Evolutionary conservation across 1,284 basidiomycete species (phyloP).

Genomic region (Microbotryum intermedium): DNA sequence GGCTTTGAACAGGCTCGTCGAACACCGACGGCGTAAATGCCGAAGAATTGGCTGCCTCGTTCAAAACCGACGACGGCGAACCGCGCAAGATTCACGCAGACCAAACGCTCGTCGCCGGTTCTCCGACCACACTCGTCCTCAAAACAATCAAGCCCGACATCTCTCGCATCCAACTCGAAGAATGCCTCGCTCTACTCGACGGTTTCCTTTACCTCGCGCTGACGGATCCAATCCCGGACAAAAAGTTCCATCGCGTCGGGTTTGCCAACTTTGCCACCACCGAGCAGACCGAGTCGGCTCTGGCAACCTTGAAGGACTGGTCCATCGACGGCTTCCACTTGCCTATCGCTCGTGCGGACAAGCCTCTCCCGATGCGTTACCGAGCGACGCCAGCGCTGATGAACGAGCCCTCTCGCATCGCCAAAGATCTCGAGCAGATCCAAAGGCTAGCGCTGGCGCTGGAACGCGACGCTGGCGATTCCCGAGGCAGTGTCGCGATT

Average conservation of each 20-base stretch:
- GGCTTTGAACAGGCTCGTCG: background rate
- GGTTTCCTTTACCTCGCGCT: constrained; percentile 64
- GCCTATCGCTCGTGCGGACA: constrained; percentile 72
- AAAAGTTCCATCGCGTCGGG: constrained; percentile 81
- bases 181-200: constrained; percentile 40
- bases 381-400: constrained; percentile 72
- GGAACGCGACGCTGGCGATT: constrained; percentile 54
- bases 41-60: constrained; percentile 48
- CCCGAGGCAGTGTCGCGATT: constrained; percentile 38
- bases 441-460: constrained; percentile 60
- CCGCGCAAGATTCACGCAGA: constrained; percentile 22
- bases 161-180: constrained; percentile 73
- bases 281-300: constrained; percentile 49
- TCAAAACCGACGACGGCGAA: constrained; percentile 46
- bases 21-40: background rate
- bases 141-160: constrained; percentile 86
- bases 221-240: constrained; percentile 78
- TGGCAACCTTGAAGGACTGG: background rate
- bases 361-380: constrained; percentile 65
- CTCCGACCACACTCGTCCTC: constrained; percentile 63
- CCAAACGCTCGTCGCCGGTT: constrained; percentile 49
- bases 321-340: constrained; percentile 65
- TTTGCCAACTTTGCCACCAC: constrained; percentile 80
- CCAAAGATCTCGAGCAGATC: constrained; percentile 65
- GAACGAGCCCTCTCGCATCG: constrained; percentile 64